Conservation (phyloP, 495 filamentous ascomycete genomes). For the Aspergillus egyptiacus region DNA sequence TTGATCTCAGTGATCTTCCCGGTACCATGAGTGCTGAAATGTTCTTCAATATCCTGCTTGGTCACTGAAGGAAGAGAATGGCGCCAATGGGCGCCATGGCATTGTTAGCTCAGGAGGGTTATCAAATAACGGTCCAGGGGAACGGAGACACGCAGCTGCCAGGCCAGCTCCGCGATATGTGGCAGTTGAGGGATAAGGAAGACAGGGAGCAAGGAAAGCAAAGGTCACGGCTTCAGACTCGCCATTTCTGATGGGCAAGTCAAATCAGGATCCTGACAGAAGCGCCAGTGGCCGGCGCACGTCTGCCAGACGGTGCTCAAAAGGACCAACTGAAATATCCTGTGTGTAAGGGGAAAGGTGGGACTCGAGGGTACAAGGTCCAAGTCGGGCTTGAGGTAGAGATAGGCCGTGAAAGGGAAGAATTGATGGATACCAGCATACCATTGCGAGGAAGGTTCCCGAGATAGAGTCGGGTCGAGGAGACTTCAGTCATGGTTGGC, state of each 20-base stretch:
- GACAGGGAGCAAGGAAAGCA: conserved; percentile 6
- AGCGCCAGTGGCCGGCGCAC: conserved; percentile 3
- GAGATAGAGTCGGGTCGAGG: conserved; percentile 88
- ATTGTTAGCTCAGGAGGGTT: conserved; percentile 24
- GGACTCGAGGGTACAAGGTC: conserved; percentile 13
- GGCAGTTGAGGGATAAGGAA: conserved; percentile 3
- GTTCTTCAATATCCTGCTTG: conserved; percentile 91
- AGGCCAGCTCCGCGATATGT: conserved; percentile 15
- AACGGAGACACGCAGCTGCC: conserved; percentile 16
- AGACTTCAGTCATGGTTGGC: conserved; percentile 60
- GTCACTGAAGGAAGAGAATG: conserved; percentile 56
- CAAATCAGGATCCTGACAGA: neutral
- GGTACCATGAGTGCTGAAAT: conserved; percentile 91
- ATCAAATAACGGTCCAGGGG: conserved; percentile 18
- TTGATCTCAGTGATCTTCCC: conserved; percentile 98
- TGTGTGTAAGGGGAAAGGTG: conserved; percentile 5
- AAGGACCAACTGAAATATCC: conserved; percentile 19
- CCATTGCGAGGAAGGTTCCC: conserved; percentile 96
- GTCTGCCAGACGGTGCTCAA: conserved; percentile 10
- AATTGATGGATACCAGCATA: conserved; percentile 52
- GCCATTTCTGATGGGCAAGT: neutral
- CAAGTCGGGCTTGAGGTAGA: conserved; percentile 14
- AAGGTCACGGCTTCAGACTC: neutral
- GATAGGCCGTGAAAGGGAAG: conserved; percentile 18
- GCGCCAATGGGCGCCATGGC: conserved; percentile 23